Evolutionary conservation across 805 yeast species (phyloP), one percentile per base, ranked within the genome.

Genomic region (Candida maris): DNA sequence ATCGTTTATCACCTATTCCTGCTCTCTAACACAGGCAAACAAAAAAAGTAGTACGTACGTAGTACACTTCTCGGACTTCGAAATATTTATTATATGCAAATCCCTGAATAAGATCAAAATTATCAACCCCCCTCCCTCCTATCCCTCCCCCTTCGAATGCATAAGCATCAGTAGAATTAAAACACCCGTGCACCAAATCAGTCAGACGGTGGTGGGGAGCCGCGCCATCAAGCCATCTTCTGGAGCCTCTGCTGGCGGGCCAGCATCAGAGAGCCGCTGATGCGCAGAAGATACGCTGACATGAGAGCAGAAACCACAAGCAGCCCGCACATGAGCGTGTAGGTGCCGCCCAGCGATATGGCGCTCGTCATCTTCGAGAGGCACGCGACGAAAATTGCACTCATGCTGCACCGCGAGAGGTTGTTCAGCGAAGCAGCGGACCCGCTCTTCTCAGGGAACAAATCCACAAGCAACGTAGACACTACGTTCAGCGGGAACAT

Each of bases 391-490:
- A 83, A 78, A 1, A 76, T 69, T 0, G 95, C 95, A 20, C 81
- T 80, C 32, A 77, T 49, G n/a, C 75, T 64, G 54, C 96, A 88
- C 48, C 96, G 65, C 16, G 78, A 68, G 19, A 87, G 61, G 52
- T 88, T 88, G 44, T 81, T 67, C 33, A 83, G 69, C 7, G 93
- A 81, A 1, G 86, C 73, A 4, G 89, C 81, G 3, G 91, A 75
- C 0, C 94, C 85, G 1, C 87, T 71, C 31, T 72, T 71, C 3
- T 68, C 58, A 0, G 96, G 95, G 44, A 71, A 79, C 39, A 86
- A 54, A 52, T 88, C 96, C n/a, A 86, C 83, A 37, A 85, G 56
- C 27, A 87, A 59, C 0, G 93, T 84, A 1, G 80, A 71, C 3
- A 79, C 67, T 22, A 75, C 68, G 12, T 81, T 70, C 26, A 82